phyloP scores from a whole-genome alignment of 1,284 basidiomycete genomes.

The Leccinum holopus region DNA sequence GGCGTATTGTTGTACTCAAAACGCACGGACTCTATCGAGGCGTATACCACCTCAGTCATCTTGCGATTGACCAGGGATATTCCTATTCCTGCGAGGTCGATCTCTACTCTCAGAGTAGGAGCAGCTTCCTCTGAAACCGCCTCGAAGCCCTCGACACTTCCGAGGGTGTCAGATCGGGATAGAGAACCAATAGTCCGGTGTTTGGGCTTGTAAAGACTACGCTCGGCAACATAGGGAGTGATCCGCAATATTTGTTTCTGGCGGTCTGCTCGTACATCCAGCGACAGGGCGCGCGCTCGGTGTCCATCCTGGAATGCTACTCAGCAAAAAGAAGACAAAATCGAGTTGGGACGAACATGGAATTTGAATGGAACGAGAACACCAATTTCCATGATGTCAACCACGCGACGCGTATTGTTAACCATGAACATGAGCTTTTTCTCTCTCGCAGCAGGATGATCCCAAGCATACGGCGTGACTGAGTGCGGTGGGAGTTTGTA shows the following conservation, averaged over 20 bases:
- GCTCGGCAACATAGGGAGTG: constrained; percentile 83
- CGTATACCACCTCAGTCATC: constrained; percentile 89
- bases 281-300: constrained; percentile 66
- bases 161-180: constrained; percentile 68
- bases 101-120: constrained; percentile 65
- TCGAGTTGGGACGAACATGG: constrained; percentile 46
- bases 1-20: constrained; percentile 86
- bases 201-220: constrained; percentile 87
- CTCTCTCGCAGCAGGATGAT: constrained; percentile 82
- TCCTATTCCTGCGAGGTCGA: constrained; percentile 91
- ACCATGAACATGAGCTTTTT: constrained; percentile 79
- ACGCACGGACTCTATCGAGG: constrained; percentile 78
- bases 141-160: constrained; percentile 82
- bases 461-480: constrained; percentile 86
- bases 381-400: constrained; percentile 98
- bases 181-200: constrained; percentile 48
- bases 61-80: constrained; percentile 89
- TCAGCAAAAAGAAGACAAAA: constrained; percentile 8
- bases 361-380: constrained; percentile 91
- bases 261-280: constrained; percentile 93
- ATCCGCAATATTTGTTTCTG: constrained; percentile 86
- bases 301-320: constrained; percentile 45
- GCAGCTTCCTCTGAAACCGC: constrained; percentile 78
- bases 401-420: constrained; percentile 64
- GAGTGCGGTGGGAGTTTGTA: constrained; percentile 65